These are phyloP conservation scores for Sclerotinia subarctica DNA, from an alignment of 2,329 filamentous ascomycete species.

Conservation along the genomic window DNA sequence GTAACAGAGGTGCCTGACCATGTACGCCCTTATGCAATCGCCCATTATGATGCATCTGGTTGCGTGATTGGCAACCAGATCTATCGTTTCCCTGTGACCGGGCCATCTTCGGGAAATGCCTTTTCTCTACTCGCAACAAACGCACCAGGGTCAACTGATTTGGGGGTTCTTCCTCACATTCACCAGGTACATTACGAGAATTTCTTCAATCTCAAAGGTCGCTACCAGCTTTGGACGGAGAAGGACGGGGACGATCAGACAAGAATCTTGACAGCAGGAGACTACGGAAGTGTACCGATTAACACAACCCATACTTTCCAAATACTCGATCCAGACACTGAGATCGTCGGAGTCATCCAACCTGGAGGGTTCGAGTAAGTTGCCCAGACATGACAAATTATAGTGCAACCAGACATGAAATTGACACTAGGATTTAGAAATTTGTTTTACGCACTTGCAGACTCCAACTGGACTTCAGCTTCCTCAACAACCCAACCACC, in stretches of 20 bases:
- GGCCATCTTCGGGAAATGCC: conserved; percentile 44
- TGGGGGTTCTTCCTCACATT: conserved; percentile 42
- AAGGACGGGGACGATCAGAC: conserved; percentile 37
- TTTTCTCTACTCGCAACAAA: conserved; percentile 47
- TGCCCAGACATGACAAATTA: background rate
- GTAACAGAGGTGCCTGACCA: conserved; percentile 28
- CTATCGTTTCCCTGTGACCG: conserved; percentile 46
- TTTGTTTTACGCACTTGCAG: conserved; percentile 43
- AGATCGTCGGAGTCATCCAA: conserved; percentile 46
- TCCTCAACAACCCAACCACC: conserved; percentile 39
- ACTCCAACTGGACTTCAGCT: conserved; percentile 38
- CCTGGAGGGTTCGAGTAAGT: conserved; percentile 49
- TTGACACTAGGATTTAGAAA: conserved; percentile 27
- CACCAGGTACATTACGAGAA: conserved; percentile 47
- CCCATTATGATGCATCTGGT: conserved; percentile 32
- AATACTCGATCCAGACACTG: conserved; percentile 47
- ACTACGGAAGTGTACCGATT: conserved; percentile 46
- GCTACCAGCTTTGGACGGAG: conserved; percentile 46
- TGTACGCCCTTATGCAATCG: conserved; percentile 32
- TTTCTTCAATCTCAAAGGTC: conserved; percentile 42
- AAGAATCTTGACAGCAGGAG: conserved; percentile 44
- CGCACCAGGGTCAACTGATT: conserved; percentile 39
- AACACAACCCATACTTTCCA: conserved; percentile 50
- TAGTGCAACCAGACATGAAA: conserved; percentile 1
- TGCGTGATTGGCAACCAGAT: conserved; percentile 39